Conservation (phyloP, 345 rosid species). For the Microthlaspi erraticum region DNA sequence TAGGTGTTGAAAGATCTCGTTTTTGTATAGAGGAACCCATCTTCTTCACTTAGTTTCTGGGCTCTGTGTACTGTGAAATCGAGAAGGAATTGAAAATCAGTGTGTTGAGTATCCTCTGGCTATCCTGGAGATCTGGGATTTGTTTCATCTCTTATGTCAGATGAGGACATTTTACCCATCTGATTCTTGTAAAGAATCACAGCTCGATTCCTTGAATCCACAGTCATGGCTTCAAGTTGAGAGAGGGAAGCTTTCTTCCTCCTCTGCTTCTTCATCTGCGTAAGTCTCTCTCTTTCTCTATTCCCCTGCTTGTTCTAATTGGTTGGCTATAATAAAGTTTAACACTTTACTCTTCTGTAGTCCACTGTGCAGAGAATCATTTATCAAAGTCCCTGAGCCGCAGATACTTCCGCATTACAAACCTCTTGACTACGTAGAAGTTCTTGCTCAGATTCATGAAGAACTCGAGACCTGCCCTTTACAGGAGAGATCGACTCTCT, state of each 20-base stretch:
- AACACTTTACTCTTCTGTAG: constrained; percentile 29
- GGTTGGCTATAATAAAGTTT: constrained; percentile 3
- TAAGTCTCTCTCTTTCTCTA: constrained; percentile 48
- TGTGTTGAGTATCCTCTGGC: constrained; percentile 46
- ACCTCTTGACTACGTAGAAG: constrained; percentile 94
- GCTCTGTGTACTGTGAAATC: constrained; percentile 33
- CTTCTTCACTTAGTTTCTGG: constrained; percentile 12
- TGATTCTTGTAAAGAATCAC: constrained; percentile 86
- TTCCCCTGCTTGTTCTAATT: constrained; percentile 6
- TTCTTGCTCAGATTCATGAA: constrained; percentile 94
- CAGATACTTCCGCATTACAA: constrained; percentile 74
- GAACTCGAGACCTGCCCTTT: constrained; percentile 84
- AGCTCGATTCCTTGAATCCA: constrained; percentile 81
- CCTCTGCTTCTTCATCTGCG: constrained; percentile 68
- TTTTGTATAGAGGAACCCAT: constrained; percentile 28
- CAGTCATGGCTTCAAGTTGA: constrained; percentile 99
- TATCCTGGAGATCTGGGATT: constrained; percentile 98
- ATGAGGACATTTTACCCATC: constrained; percentile 88
- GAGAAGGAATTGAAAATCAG: constrained; percentile 33
- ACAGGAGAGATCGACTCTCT: constrained; percentile 70
- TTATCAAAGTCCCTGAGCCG: constrained; percentile 93
- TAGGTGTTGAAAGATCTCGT: constrained; percentile 42
- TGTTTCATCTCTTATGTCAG: constrained; percentile 82
- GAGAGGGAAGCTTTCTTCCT: constrained; percentile 80
- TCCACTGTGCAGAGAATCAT: constrained; percentile 76